Percentiles rank a stretch among this genome's conserved stretches.
phyloP scores from a whole-genome alignment of 2,329 filamentous ascomycete species.

The Pestalotiopsis sp. region DNA sequence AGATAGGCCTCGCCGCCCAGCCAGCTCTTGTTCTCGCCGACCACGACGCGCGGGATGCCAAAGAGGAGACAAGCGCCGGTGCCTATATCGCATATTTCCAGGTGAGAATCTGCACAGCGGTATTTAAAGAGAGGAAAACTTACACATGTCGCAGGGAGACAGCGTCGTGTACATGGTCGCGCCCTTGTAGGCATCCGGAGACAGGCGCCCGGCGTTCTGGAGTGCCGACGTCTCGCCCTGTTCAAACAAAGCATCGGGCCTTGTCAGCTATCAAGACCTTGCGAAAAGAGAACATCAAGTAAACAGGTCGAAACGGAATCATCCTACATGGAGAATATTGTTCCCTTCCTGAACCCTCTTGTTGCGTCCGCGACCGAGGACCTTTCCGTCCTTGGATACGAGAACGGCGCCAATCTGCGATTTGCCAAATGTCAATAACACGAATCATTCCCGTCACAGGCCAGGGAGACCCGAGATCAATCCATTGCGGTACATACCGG shows the following conservation, averaged over 20 bases:
- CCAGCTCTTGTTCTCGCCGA: constrained; percentile 78
- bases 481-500: constrained; percentile 37
- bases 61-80: constrained; percentile 78
- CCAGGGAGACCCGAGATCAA: background rate
- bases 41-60: constrained; percentile 72
- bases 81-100: constrained; percentile 25
- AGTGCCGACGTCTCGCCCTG: constrained; percentile 78
- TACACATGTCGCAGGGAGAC: constrained; percentile 79
- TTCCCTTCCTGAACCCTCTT: background rate
- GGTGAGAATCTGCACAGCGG: background rate
- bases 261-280: background rate
- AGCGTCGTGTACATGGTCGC: constrained; percentile 85
- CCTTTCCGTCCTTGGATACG: background rate
- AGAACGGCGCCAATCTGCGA: constrained; percentile 7
- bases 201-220: constrained; percentile 71
- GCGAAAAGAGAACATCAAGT: background rate
- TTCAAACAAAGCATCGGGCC: background rate
- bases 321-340: background rate
- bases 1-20: constrained; percentile 74
- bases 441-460: background rate
- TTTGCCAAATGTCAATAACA: background rate
- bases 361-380: constrained; percentile 5
- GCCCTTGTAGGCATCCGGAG: constrained; percentile 67
- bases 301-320: background rate
- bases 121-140: constrained; percentile 14